A percentile compares a stretch with the other conserved stretches of the same genome.
Evolutionary conservation across 1,284 basidiomycete genomes (phyloP).

Genomic region (Heterobasidion irregulare): DNA sequence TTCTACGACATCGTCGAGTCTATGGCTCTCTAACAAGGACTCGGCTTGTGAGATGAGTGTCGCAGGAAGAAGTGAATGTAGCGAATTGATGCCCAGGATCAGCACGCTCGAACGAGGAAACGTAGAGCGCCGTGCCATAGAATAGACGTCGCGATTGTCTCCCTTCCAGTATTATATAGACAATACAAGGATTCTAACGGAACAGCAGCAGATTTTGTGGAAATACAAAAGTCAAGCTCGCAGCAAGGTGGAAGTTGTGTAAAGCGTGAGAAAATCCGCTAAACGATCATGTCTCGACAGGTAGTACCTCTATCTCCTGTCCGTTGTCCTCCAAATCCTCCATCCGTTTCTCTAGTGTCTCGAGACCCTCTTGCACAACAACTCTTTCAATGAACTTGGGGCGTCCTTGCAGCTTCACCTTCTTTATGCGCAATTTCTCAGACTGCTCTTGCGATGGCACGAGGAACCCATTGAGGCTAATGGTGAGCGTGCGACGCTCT

Average conservation of each 20-base stretch:
- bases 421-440: constrained; percentile 9
- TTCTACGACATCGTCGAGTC: constrained; percentile 54
- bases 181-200: too few relatives aligned
- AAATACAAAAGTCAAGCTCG: too few relatives aligned
- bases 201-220: too few relatives aligned
- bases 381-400: constrained; percentile 1
- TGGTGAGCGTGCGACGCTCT: constrained; percentile 8
- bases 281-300: too few relatives aligned
- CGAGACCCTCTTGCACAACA: not conserved
- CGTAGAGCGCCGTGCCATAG: constrained; percentile 18
- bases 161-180: too few relatives aligned
- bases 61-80: constrained; percentile 64
- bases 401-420: constrained; percentile 9
- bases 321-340: not conserved
- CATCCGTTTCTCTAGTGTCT: not conserved
- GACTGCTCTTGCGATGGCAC: constrained; percentile 8
- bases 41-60: constrained; percentile 71
- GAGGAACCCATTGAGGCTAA: constrained; percentile 9
- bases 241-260: too few relatives aligned
- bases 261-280: too few relatives aligned
- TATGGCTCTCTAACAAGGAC: constrained; percentile 54
- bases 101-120: constrained; percentile 58
- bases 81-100: constrained; percentile 49
- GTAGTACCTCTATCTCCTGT: not conserved
- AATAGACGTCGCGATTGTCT: not conserved